These are phyloP conservation scores for Musa balbisiana DNA, from an alignment of 202 grass and related monocot genomes.

Conservation along the genomic window DNA sequence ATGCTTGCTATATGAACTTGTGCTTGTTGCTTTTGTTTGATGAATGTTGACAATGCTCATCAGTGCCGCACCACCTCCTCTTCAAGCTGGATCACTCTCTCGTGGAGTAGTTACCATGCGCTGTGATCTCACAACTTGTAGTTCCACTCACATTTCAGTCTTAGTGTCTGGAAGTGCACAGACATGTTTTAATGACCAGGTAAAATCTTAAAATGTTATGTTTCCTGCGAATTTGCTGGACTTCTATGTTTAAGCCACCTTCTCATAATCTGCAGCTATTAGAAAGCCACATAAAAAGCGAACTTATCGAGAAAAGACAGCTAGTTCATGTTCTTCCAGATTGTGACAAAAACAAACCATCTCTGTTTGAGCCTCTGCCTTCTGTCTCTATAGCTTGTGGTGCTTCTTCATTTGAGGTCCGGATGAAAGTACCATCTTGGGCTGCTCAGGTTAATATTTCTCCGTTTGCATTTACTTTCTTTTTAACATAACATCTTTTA, in stretches of 20 bases:
- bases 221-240: background rate
- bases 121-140: constrained; percentile 80
- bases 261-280: constrained; percentile 44
- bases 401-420: constrained; percentile 72
- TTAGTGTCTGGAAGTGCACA: constrained; percentile 89
- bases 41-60: background rate
- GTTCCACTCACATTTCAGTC: constrained; percentile 86
- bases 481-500: background rate
- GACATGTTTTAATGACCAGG: constrained; percentile 94
- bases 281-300: constrained; percentile 89
- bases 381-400: constrained; percentile 77
- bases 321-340: constrained; percentile 52
- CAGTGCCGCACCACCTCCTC: constrained; percentile 80
- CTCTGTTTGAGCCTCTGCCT: constrained; percentile 42
- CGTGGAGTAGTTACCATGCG: constrained; percentile 97
- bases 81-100: constrained; percentile 76
- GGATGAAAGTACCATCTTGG: constrained; percentile 91
- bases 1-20: background rate
- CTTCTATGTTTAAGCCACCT: background rate
- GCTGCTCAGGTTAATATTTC: constrained; percentile 63
- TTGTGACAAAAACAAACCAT: constrained; percentile 37
- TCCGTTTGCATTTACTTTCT: constrained; percentile 13
- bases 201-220: constrained; percentile 18
- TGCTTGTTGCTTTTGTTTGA: background rate
- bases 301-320: constrained; percentile 82